Evolutionary conservation across 75 land plant genomes (phyloP), one percentile per base, ranked within the genome.

Genomic region (Cunninghamia lanceolata): DNA sequence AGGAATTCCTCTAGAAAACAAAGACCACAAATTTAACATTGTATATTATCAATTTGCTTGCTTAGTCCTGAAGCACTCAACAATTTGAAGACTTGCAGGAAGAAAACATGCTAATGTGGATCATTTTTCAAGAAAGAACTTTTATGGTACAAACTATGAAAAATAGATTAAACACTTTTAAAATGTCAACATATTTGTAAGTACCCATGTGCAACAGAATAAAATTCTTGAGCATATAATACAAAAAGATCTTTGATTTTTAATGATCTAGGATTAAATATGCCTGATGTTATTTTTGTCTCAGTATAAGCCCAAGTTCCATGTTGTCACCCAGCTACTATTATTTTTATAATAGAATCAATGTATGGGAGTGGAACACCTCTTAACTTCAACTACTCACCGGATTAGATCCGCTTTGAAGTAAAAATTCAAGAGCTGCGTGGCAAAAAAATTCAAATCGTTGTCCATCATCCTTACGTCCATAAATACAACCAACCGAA

Each of bases 391-490:
- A 83, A 17, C 16, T 54, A 9, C 96, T 95, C 91, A 96, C 99
- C 76, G 96, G 97, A 85, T 91, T 94, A 85, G 79, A 88, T 88
- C 97, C 97, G 90, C 89, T 90, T 89, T 92, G 96, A 19, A 85
- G 91, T 11, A 95, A 88, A 87, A 88, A 96, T 79, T 96, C 97
- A 46, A 96, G 95, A 34, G 99, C 93, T 43, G 99, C 94, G 86
- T 92, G 92, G 63, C 96, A 96, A 82, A 96, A 96, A 91, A 95
- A 95, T 80, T 87, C 93, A 89, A 96, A 96, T 76, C 97, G 89
- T 34, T 94, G 87, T 45, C 90, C 98, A 89, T 95, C 97, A 89
- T 96, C 93, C 11, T 83, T 89, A 46, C 95, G 87, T 14, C 99
- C 99, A 89, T 96, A 96, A 86, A 96, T 89, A 83, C 95, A 95